Base-by-base conservation (phyloP, 805 yeast genomes). In the Pichia cephalocereana region DNA sequence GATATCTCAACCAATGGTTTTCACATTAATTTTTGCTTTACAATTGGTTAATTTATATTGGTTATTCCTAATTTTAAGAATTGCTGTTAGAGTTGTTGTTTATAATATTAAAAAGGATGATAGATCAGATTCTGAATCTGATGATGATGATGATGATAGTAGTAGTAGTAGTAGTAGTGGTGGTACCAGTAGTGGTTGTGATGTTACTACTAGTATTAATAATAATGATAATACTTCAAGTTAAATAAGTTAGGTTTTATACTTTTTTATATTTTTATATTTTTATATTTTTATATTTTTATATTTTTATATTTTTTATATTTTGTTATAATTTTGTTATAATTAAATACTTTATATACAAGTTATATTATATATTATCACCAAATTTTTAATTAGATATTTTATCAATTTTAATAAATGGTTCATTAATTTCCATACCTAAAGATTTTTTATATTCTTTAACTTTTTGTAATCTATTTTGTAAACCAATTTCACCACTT, bases 1-100 rank as follows among this genome's bases (percentile, higher is more conserved):
- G 84, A 86, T 93, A 55, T 83, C 98, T 26, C 95, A 87, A 69
- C 86, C 87, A 47, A 89, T 93, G 63, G 90, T 91, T 4, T 90
- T 93, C 60, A 65, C 68, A 23, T 75, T 93, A 60, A 76, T 93
- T 51, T 71, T 76, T 46, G 90, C 93, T 1, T 74, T 93, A 54
- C 98, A 93, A 65, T 58, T 87, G 48, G 88, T 93, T 49, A 93
- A 93, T 62, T 57, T 78, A 19, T 93, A 86, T 69, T 93, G 99
- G 99, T 74, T 90, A 50, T 79, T 77, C 57, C 73, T 91, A 58
- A 86, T 93, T 53, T 55, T 86, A 46, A 79, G 96, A 64, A 85
- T 93, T 57, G 72, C 83, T 36, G 80, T 74, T 64, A 79, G 96
- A 62, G 71, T 76, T 50, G 64, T 84, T 9, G 68, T 74, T 52